Evolutionary conservation across 148 eudicot genomes (phyloP), one percentile per base, ranked within the genome.

Genomic region (Vaccinium myrtillus): DNA sequence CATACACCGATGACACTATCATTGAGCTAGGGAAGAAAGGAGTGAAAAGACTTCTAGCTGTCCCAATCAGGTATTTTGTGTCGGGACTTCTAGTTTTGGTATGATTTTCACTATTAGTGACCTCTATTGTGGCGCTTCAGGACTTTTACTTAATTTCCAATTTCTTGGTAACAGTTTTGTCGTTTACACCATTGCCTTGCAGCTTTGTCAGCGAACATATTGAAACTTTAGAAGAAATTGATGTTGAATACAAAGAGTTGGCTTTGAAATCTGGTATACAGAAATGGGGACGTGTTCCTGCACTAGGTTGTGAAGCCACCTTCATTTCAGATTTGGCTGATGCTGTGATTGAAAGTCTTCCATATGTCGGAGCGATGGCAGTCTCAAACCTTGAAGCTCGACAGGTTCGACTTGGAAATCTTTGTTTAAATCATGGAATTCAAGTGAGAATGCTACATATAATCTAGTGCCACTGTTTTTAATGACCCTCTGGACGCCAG

Each of bases 291-390:
- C 97, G 99, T 30, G 99, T 94, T 79, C 99, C 99, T 83, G 98
- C 98, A 48, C 91, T 96, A 15, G 95, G 97, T 81, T 93, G 97
- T 86, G 95, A 94, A 78, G 95, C 97, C 13, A 88, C 97, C 46
- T 96, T 96, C 87, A 96, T 96, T 75, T 75, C 92, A 71, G 99
- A 96, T 88, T 85, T 96, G 89, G 99, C 99, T 61, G 99, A 94
- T 90, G 99, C 99, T 10, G 99, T 96, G n/a, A 94, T 96, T 77
- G 99, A 96, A 94, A 94, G 98, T 87, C 97, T 96, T 75, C 99
- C 98, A 14, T 94, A 96, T 88, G 99, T 96, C n/a, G 99, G 98
- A 83, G 99, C 95, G 65, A 96, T 96, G 99, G 98, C 99, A 63
- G 97, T 94, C 85, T 96, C 99, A 18, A 94, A 96, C 87, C 92